Conservation (phyloP, 148 eudicot species). For the Chenopodium berlandieri region DNA sequence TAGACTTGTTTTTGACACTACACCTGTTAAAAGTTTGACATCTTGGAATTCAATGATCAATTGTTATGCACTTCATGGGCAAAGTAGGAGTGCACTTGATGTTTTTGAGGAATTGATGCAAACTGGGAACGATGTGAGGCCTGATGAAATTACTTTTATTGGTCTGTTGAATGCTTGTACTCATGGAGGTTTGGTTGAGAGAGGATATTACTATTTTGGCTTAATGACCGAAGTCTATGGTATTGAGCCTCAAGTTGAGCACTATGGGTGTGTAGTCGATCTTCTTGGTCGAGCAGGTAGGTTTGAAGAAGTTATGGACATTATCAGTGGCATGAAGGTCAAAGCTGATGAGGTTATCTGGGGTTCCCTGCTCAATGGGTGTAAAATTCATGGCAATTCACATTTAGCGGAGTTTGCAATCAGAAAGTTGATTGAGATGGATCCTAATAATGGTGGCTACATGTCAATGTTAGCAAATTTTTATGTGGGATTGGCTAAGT, state of each 20-base stretch:
- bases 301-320: constrained; percentile 58
- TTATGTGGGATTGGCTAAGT: constrained; percentile 57
- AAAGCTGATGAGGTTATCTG: constrained; percentile 75
- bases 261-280: constrained; percentile 74
- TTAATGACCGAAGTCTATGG: constrained; percentile 47
- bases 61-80: constrained; percentile 69
- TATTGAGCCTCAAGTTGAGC: constrained; percentile 68
- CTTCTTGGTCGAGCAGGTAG: constrained; percentile 70
- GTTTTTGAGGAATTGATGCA: constrained; percentile 59
- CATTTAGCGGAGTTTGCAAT: constrained; percentile 67
- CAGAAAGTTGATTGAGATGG: constrained; percentile 51
- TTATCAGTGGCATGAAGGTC: constrained; percentile 51
- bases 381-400: constrained; percentile 61
- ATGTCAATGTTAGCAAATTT: constrained; percentile 65
- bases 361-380: constrained; percentile 77
- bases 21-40: constrained; percentile 36
- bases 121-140: constrained; percentile 31
- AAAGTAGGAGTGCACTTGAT: constrained; percentile 43
- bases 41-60: constrained; percentile 82
- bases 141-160: constrained; percentile 68
- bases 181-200: constrained; percentile 70
- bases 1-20: constrained; percentile 42
- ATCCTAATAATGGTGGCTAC: constrained; percentile 73
- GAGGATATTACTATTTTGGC: constrained; percentile 47
- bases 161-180: constrained; percentile 73